Evolutionary conservation across 768 basidiomycete genomes (phyloP).

Genomic region (Wakefieldia striispora): DNA sequence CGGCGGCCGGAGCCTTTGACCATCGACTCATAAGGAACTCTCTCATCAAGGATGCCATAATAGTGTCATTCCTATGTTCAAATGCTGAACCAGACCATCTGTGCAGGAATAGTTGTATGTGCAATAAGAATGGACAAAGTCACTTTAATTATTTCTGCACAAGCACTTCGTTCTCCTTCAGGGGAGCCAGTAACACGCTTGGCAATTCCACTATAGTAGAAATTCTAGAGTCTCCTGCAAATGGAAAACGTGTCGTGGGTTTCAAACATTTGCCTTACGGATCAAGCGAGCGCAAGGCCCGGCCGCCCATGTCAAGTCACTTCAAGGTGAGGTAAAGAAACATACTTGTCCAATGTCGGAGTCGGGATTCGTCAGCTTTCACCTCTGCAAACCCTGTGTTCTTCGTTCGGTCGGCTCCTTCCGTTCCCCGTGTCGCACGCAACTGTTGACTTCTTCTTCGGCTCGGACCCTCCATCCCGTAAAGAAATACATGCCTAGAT

Average conservation of each 20-base stretch:
- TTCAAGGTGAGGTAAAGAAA: slow-evolving; percentile 11
- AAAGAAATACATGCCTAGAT: slow-evolving; percentile 66
- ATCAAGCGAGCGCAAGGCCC: neutral
- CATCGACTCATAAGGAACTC: slow-evolving; percentile 61
- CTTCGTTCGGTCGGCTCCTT: neutral
- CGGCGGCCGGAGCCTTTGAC: slow-evolving; percentile 38
- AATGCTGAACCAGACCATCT: slow-evolving; percentile 85
- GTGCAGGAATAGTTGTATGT: slow-evolving; percentile 64
- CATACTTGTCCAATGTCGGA: slow-evolving; percentile 68
- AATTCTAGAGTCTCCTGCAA: slow-evolving; percentile 58
- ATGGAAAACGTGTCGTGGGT: slow-evolving; percentile 54
- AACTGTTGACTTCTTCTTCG: neutral
- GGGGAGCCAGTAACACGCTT: slow-evolving; percentile 78
- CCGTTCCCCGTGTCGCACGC: neutral
- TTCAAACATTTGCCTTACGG: slow-evolving; percentile 63
- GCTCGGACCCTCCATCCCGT: slow-evolving; percentile 40
- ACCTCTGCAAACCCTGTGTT: slow-evolving; percentile 62
- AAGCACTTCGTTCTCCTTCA: slow-evolving; percentile 49
- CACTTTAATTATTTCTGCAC: slow-evolving; percentile 64
- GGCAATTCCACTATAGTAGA: too few species aligned
- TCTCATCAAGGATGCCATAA: slow-evolving; percentile 72
- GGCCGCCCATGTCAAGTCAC: neutral
- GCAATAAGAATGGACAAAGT: slow-evolving; percentile 38
- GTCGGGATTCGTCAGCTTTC: slow-evolving; percentile 54
- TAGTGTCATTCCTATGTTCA: slow-evolving; percentile 71